Evolutionary conservation across 108 stramenopile genomes (phyloP).

Genomic region (Nitzschia sp.): DNA sequence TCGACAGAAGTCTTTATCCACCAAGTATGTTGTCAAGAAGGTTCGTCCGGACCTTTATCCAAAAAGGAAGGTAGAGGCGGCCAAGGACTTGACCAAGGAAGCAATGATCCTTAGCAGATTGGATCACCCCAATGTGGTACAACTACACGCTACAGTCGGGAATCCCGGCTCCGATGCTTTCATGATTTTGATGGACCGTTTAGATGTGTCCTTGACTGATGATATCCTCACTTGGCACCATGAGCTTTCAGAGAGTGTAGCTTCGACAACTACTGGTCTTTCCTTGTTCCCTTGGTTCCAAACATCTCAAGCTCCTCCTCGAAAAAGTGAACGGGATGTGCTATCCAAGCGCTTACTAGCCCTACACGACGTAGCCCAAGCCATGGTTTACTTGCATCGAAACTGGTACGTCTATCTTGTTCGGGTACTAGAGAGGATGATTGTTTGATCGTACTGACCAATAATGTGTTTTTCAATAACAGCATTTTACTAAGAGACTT

Average conservation of each 20-base stretch:
- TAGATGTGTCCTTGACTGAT: constrained; percentile 54
- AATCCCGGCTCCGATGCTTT: constrained; percentile 47
- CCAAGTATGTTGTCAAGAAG: constrained; percentile 33
- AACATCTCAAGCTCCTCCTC: neutral
- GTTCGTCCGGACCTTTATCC: constrained; percentile 40
- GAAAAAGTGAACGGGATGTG: neutral
- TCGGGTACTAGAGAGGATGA: too few species aligned
- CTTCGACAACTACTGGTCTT: neutral
- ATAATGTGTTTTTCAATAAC: neutral
- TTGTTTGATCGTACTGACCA: too few species aligned
- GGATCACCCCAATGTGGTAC: constrained; percentile 69
- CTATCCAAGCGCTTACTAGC: constrained; percentile 30
- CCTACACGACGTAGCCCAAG: constrained; percentile 32
- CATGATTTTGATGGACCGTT: constrained; percentile 60
- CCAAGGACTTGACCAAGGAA: constrained; percentile 67
- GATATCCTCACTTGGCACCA: constrained; percentile 54
- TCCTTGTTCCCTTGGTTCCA: constrained; percentile 8
- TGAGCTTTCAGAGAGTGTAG: neutral
- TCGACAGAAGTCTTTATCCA: neutral
- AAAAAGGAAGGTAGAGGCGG: constrained; percentile 39
- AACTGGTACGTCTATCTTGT: constrained; percentile 30
- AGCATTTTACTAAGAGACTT: constrained; percentile 37
- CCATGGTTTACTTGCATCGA: constrained; percentile 41
- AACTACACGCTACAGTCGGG: constrained; percentile 55
- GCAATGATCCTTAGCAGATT: constrained; percentile 63